Evolutionary conservation across 345 rosid genomes (phyloP).

Genomic region (Geranium brycei): DNA sequence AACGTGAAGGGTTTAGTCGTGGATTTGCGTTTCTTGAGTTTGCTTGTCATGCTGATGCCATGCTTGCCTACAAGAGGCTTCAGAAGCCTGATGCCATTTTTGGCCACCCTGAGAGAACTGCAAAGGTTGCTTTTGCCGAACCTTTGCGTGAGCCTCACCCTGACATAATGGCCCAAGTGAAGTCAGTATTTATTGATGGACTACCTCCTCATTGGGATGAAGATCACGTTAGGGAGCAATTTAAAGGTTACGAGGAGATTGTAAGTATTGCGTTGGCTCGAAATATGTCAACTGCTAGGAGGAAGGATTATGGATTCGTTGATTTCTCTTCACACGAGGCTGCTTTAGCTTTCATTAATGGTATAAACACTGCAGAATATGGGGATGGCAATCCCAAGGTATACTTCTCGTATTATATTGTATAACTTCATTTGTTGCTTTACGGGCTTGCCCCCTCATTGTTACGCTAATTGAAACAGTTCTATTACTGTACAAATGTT

Average conservation of each 20-base stretch:
- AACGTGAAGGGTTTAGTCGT: constrained; percentile 52
- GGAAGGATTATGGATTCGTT: constrained; percentile 53
- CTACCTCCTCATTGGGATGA: constrained; percentile 57
- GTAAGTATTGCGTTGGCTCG: constrained; percentile 39
- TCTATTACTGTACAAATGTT: too few species aligned
- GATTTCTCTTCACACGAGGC: constrained; percentile 47
- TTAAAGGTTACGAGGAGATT: constrained; percentile 35
- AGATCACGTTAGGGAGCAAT: constrained; percentile 28
- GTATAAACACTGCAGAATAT: constrained; percentile 28
- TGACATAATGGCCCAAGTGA: constrained; percentile 50
- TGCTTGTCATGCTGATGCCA: constrained; percentile 50
- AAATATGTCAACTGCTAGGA: constrained; percentile 51
- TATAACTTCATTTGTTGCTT: background rate
- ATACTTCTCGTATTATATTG: background rate
- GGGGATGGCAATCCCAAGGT: constrained; percentile 37
- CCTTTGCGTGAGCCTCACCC: constrained; percentile 58
- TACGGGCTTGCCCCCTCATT: background rate
- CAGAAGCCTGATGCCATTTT: constrained; percentile 56
- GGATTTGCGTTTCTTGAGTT: constrained; percentile 64
- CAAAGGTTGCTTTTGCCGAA: constrained; percentile 62
- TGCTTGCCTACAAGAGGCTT: constrained; percentile 50
- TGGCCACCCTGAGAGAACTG: constrained; percentile 56
- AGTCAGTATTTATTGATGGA: constrained; percentile 53
- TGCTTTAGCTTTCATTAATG: constrained; percentile 41
- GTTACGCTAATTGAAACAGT: background rate